phyloP scores from a whole-genome alignment of 495 filamentous ascomycete genomes.

The Schizothecium vesticola region DNA sequence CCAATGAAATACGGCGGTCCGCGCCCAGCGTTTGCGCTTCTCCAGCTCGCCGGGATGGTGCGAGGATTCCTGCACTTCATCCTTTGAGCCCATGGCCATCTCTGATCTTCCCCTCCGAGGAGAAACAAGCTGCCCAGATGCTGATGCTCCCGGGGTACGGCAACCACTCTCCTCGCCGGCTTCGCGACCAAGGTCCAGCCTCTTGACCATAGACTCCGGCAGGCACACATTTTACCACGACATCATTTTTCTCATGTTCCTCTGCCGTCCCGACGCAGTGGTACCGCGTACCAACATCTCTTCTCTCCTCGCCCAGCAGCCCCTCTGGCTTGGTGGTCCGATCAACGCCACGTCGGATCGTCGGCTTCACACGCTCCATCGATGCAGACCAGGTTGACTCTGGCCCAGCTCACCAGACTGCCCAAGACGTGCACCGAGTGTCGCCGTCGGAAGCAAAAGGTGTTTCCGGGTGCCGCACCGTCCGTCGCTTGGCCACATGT shows the following conservation, averaged over 20 bases:
- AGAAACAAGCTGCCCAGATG: not conserved
- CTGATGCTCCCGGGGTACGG: not conserved
- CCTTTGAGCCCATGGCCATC: not conserved
- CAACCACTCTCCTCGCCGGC: not conserved
- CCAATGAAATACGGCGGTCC: not conserved
- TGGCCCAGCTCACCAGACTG: not conserved
- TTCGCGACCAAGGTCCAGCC: not conserved
- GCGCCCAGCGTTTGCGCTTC: not conserved
- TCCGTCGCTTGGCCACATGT: not conserved
- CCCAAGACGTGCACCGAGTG: slow-evolving; percentile 17
- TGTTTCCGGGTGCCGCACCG: not conserved
- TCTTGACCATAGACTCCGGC: not conserved
- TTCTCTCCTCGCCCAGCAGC: not conserved
- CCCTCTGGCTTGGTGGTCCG: not conserved
- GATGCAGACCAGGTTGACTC: not conserved
- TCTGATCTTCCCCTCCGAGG: not conserved
- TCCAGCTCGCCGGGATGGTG: not conserved
- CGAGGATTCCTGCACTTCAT: not conserved
- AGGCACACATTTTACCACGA: not conserved
- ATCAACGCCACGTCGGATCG: not conserved
- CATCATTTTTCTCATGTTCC: not conserved
- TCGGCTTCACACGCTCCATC: not conserved
- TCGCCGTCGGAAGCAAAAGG: slow-evolving; percentile 15
- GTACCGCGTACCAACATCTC: not conserved
- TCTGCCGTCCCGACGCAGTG: not conserved